Conservation (phyloP, 257 asterid genomes). For the Striga asiatica region DNA sequence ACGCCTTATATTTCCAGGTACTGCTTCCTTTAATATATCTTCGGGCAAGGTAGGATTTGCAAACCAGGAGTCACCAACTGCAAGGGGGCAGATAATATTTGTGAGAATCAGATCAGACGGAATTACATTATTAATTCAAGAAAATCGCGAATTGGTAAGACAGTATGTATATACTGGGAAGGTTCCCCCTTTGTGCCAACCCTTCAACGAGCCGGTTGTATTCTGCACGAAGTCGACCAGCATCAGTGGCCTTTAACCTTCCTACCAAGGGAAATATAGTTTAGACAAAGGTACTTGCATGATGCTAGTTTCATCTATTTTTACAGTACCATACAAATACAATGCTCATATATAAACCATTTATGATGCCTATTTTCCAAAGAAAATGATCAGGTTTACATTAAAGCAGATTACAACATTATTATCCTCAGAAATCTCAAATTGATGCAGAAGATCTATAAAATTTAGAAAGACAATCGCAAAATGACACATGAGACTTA, state of each 20-base stretch:
- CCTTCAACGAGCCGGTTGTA: slow-evolving; percentile 95
- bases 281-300: slow-evolving; percentile 18
- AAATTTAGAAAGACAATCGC: no score
- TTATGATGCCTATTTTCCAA: background rate
- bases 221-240: slow-evolving; percentile 93
- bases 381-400: background rate
- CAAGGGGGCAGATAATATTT: slow-evolving; percentile 13
- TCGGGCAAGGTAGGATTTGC: slow-evolving; percentile 88
- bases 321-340: background rate
- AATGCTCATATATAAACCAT: slow-evolving; percentile 5
- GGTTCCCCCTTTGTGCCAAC: slow-evolving; percentile 82
- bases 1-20: slow-evolving; percentile 93
- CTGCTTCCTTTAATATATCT: slow-evolving; percentile 91
- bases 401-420: background rate
- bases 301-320: background rate
- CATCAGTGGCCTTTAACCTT: slow-evolving; percentile 99
- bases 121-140: slow-evolving; percentile 5
- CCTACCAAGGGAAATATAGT: slow-evolving; percentile 67
- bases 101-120: slow-evolving; percentile 2
- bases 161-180: slow-evolving; percentile 85
- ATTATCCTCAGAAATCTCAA: background rate
- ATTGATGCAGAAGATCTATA: background rate
- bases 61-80: slow-evolving; percentile 73
- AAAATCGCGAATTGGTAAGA: slow-evolving; percentile 8
- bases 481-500: background rate